phyloP scores from a whole-genome alignment of 2,329 filamentous ascomycete species.

The Fusarium sp. region DNA sequence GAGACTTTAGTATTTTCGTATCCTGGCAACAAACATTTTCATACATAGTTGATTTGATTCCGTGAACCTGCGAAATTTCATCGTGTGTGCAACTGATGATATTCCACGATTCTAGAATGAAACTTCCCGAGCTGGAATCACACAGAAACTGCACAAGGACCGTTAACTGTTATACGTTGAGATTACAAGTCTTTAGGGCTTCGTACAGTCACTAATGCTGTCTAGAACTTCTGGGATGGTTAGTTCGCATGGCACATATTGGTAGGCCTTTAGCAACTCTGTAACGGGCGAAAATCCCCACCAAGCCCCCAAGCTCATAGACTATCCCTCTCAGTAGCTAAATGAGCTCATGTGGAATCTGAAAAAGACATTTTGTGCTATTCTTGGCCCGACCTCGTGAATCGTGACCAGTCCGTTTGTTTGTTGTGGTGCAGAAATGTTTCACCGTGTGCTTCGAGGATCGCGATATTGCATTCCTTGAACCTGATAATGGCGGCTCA shows the following conservation, averaged over 20 bases:
- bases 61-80: not conserved
- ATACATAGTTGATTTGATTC: not conserved
- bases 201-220: not conserved
- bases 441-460: conserved; percentile 3
- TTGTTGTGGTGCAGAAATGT: conserved; percentile 16
- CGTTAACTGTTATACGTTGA: not conserved
- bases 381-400: not conserved
- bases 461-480: conserved; percentile 20
- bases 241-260: not conserved
- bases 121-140: not conserved
- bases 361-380: not conserved
- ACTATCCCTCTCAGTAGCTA: not conserved
- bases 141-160: not conserved
- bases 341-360: not conserved
- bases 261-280: not conserved
- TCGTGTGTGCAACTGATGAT: not conserved
- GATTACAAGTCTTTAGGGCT: too few species aligned
- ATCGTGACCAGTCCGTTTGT: not conserved
- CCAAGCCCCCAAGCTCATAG: not conserved
- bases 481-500: not conserved
- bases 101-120: not conserved
- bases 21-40: not conserved
- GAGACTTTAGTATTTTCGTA: not conserved
- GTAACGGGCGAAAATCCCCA: not conserved
- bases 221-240: not conserved